phyloP scores from a whole-genome alignment of 805 yeast genomes.

The Candida sanyiensis region DNA sequence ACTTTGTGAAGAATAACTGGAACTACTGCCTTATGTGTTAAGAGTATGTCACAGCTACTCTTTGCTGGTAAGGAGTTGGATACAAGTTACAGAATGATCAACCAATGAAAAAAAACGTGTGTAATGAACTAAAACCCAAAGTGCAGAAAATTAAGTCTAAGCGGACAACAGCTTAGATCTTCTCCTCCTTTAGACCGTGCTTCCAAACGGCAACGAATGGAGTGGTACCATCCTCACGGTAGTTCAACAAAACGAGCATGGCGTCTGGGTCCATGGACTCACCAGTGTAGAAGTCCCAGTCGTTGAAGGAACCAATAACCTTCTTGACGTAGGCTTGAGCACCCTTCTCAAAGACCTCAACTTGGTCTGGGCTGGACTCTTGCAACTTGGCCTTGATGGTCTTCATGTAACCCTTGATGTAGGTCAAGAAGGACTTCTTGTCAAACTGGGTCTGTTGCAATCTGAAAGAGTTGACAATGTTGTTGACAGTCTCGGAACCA shows the following conservation, averaged over 20 bases:
- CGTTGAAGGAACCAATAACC: slow-evolving; percentile 90
- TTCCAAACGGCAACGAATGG: slow-evolving; percentile 98
- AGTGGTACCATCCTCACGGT: slow-evolving; percentile 99
- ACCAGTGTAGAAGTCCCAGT: slow-evolving; percentile 99
- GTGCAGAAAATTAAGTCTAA: too few relatives aligned
- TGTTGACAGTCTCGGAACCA: slow-evolving; percentile 88
- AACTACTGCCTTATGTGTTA: too few relatives aligned
- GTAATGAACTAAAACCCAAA: too few relatives aligned
- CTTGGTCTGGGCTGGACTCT: slow-evolving; percentile 83
- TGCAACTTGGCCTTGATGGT: slow-evolving; percentile 83
- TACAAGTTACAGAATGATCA: too few relatives aligned
- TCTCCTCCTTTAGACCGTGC: slow-evolving; percentile 89
- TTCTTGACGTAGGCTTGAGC: slow-evolving; percentile 95
- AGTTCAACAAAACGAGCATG: slow-evolving; percentile 96
- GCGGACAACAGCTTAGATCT: slow-evolving; percentile 78
- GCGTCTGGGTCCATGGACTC: slow-evolving; percentile 99
- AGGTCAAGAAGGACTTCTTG: slow-evolving; percentile 94
- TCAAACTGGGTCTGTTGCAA: slow-evolving; percentile 93
- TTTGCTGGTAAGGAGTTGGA: too few relatives aligned
- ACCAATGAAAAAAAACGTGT: too few relatives aligned
- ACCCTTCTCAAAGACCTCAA: slow-evolving; percentile 93
- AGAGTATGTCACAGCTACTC: too few relatives aligned
- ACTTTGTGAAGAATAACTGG: too few relatives aligned
- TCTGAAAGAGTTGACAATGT: slow-evolving; percentile 98
- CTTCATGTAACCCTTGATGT: slow-evolving; percentile 99